These are phyloP conservation scores for Hypomontagnella monticulosa DNA, from an alignment of 495 filamentous ascomycete genomes.

Conservation along the genomic window DNA sequence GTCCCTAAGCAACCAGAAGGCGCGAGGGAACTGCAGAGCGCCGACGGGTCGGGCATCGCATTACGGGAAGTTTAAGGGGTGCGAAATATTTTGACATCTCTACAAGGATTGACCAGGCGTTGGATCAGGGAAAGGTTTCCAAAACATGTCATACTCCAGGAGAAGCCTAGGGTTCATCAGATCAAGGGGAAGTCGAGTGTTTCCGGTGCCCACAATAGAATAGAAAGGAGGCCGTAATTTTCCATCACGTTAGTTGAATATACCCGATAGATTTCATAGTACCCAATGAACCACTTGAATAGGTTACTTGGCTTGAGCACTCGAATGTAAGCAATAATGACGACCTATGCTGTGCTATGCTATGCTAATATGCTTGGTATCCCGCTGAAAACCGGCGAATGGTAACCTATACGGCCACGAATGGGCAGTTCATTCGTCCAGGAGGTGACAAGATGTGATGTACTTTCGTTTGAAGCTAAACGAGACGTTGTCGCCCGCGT, in stretches of 20 bases:
- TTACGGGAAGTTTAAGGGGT: slow-evolving; percentile 15
- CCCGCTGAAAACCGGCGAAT: slow-evolving; percentile 14
- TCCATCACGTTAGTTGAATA: slow-evolving; percentile 2
- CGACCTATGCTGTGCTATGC: too few species aligned
- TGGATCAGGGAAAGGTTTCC: slow-evolving; percentile 1
- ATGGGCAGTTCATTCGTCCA: slow-evolving; percentile 4
- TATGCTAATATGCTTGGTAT: neutral
- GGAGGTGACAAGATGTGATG: slow-evolving; percentile 24
- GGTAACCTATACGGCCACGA: neutral
- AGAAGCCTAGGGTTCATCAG: slow-evolving; percentile 4
- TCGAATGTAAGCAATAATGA: slow-evolving; percentile 3
- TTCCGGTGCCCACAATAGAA: slow-evolving; percentile 1
- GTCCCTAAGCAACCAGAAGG: slow-evolving; percentile 41
- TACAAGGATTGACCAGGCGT: neutral
- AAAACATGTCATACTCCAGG: neutral
- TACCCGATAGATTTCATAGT: slow-evolving; percentile 1
- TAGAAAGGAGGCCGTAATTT: neutral
- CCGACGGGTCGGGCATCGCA: slow-evolving; percentile 18
- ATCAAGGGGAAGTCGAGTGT: slow-evolving; percentile 4
- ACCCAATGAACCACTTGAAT: neutral
- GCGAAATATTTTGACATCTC: neutral
- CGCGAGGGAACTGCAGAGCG: slow-evolving; percentile 3
- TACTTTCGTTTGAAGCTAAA: slow-evolving; percentile 23
- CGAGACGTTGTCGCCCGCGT: slow-evolving; percentile 26
- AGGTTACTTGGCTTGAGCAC: neutral